Base-by-base conservation (phyloP, 2,329 filamentous ascomycete genomes). In the Fusarium sp. region DNA sequence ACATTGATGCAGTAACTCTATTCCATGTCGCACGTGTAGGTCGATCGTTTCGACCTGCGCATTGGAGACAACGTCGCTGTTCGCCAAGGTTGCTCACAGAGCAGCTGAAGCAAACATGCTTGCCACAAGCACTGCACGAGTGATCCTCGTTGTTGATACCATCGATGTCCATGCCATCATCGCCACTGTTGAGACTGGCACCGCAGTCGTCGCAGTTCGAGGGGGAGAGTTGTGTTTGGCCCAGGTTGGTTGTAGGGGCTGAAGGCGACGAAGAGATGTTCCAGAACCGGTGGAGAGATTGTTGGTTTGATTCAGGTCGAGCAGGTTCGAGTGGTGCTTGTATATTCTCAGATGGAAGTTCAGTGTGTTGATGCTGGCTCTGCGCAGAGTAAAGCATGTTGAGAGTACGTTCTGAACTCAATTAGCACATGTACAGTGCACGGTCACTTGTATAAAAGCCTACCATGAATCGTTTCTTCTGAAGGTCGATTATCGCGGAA, bases 211-310 rank as follows among this genome's bases (percentile, higher is more conserved):
- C 88, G 76, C 89, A 91, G 63, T 80, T 83, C 0, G 81, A 80
- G 0, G 84, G 77, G 1, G 62, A 51, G 22, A 74, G 45, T 41
- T 67, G 42, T 1, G 73, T 59, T 69, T 64, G 68, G 18, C 66
- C 26, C 26, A 76, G 41, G 36, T 48, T 35, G 65, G 80, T 73
- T 3, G 78, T 75, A 0, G 82, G 75, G 2, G 73, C 66, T 6
- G 77, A 72, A 8, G 85, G 79, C 0, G 82, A 79, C 0, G 83
- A 82, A 4, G 83, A 85, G 20, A 91, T 84, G n/a, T 85, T 85
- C 89, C 89, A 92, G 81, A 91, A 92, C 45, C 83, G 87, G 79
- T 91, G 89, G 0, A 92, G 82, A 1, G 87, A 90, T 8, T 84
- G 82, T 78, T 91, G 89, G 22, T 65, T 73, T 15, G 64, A 55